These are phyloP conservation scores for Bertia moriformis DNA, from an alignment of 2,329 filamentous ascomycete species.

Conservation along the genomic window DNA sequence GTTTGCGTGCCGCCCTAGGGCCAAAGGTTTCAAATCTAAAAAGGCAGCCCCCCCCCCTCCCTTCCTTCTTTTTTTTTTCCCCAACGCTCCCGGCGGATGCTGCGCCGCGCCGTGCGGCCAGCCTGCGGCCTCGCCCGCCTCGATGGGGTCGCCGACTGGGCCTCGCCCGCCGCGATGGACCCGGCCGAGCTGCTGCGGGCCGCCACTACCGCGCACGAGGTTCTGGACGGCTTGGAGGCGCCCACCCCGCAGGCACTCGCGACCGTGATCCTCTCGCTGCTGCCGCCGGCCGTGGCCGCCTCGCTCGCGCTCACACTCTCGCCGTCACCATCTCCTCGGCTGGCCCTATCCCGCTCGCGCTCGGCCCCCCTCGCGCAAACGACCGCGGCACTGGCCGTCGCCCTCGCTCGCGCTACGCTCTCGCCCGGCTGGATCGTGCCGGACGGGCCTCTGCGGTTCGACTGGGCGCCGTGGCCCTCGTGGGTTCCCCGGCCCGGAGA, in stretches of 20 bases:
- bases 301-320: not conserved
- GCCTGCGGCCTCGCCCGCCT: not conserved
- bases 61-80: no score
- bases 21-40: no score
- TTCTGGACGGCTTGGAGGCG: not conserved
- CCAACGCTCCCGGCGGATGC: not conserved
- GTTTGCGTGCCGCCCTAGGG: no score
- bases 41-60: no score
- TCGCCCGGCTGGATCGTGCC: not conserved
- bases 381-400: not conserved
- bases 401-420: not conserved
- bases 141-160: not conserved
- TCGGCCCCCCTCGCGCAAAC: not conserved
- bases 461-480: not conserved
- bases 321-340: no score
- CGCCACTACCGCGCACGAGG: not conserved
- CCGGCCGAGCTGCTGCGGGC: not conserved
- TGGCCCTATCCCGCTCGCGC: no score
- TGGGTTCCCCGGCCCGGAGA: not conserved
- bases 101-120: not conserved
- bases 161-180: not conserved
- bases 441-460: not conserved
- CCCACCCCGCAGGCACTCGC: not conserved
- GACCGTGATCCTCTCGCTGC: not conserved
- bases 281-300: not conserved